phyloP scores from a whole-genome alignment of 2,329 filamentous ascomycete species.

The Cladosporium oxysporum region DNA sequence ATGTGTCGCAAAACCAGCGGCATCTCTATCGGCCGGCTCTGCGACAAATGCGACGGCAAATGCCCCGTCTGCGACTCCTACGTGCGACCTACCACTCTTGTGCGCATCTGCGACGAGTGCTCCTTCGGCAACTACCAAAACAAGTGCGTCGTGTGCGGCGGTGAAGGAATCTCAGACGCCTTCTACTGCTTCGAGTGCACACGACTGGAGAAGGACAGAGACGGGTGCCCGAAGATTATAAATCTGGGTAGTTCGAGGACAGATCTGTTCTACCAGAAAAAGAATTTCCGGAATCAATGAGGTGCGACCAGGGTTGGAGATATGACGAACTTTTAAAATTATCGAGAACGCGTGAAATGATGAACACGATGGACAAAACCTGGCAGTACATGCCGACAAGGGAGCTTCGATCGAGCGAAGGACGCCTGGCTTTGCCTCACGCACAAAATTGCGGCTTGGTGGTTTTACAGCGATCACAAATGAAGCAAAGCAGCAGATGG shows the following conservation, averaged over 20 bases:
- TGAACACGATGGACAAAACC: background rate
- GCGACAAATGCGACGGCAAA: conserved; percentile 99
- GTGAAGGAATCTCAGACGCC: conserved; percentile 95
- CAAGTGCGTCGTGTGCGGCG: conserved; percentile 98
- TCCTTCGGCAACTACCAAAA: conserved; percentile 99
- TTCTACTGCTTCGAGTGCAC: conserved; percentile 99
- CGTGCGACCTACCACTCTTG: conserved; percentile 94
- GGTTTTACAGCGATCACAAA: background rate
- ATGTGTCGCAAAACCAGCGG: conserved; percentile 99
- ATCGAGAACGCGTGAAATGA: background rate
- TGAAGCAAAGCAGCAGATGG: background rate
- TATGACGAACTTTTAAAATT: background rate
- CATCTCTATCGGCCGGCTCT: conserved; percentile 96
- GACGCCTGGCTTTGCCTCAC: background rate
- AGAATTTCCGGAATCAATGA: conserved; percentile 65
- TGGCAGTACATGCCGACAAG: background rate
- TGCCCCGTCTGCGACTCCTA: conserved; percentile 99
- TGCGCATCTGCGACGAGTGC: conserved; percentile 98
- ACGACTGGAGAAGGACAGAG: conserved; percentile 90
- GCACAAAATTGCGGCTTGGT: background rate
- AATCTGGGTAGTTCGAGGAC: conserved; percentile 94
- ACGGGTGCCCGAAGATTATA: conserved; percentile 99
- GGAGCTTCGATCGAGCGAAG: background rate
- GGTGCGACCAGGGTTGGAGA: background rate
- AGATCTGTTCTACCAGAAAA: conserved; percentile 81